Percentiles rank a stretch among this genome's conserved stretches.
Evolutionary conservation across 495 filamentous ascomycete genomes (phyloP).

Genomic region (Darksidea phi): DNA sequence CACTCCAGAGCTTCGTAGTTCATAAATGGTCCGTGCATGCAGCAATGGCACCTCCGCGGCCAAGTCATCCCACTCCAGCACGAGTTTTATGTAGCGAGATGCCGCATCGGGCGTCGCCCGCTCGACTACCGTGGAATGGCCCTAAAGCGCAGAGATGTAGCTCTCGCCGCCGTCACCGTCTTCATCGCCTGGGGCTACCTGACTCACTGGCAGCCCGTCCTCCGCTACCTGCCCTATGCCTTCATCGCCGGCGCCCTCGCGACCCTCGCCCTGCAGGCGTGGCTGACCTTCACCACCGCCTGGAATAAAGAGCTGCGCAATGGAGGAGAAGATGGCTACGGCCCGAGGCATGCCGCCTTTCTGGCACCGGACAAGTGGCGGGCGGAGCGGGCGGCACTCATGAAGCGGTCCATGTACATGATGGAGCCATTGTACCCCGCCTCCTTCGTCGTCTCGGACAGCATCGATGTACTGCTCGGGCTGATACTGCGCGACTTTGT

Average conservation of each 20-base stretch:
- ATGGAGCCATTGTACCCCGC: slow-evolving; percentile 68
- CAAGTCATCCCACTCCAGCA: neutral
- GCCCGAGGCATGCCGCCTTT: slow-evolving; percentile 59
- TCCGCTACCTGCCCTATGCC: slow-evolving; percentile 79
- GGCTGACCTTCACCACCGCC: slow-evolving; percentile 61
- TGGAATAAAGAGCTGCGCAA: slow-evolving; percentile 46
- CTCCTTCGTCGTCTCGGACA: slow-evolving; percentile 75
- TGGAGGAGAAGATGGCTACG: slow-evolving; percentile 36
- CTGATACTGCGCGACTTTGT: slow-evolving; percentile 83
- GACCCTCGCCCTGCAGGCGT: slow-evolving; percentile 52
- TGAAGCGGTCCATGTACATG: slow-evolving; percentile 47
- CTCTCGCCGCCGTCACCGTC: slow-evolving; percentile 63
- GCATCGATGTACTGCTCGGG: slow-evolving; percentile 75
- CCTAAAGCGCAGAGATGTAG: slow-evolving; percentile 48
- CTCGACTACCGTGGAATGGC: slow-evolving; percentile 26
- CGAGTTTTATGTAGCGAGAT: neutral
- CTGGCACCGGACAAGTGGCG: slow-evolving; percentile 63
- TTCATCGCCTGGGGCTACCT: slow-evolving; percentile 86
- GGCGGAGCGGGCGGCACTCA: slow-evolving; percentile 62
- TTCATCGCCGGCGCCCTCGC: slow-evolving; percentile 65
- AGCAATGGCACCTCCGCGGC: neutral
- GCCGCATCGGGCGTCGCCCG: slow-evolving; percentile 29
- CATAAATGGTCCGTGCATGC: neutral
- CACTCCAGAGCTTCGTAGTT: too few species aligned
- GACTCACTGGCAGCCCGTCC: slow-evolving; percentile 71